Evolutionary conservation across 148 eudicot genomes (phyloP).

Genomic region (Camellia lanceoleosa): DNA sequence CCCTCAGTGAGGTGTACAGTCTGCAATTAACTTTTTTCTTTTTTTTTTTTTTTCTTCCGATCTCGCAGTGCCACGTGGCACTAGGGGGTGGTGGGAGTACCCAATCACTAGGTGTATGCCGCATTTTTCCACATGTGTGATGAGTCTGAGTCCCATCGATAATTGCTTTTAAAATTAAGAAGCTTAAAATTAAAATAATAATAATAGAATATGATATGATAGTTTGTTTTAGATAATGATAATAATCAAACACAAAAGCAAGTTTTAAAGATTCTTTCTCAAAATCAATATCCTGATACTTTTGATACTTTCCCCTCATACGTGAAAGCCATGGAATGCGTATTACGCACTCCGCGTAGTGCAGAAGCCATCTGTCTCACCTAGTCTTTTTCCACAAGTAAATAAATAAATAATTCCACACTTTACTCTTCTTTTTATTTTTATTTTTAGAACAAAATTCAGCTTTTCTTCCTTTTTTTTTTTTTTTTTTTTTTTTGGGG

Average conservation of each 20-base stretch:
- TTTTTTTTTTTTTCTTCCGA: too few species aligned
- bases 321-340: constrained; percentile 27
- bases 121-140: too few species aligned
- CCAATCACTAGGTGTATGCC: too few species aligned
- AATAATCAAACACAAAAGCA: not conserved
- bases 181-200: not conserved
- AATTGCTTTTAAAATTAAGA: too few species aligned
- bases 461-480: too few species aligned
- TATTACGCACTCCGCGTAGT: constrained; percentile 36
- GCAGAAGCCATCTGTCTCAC: constrained; percentile 15
- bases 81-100: too few species aligned
- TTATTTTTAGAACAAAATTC: not conserved
- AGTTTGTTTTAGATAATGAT: not conserved
- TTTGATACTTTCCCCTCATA: constrained; percentile 12
- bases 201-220: not conserved
- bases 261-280: not conserved
- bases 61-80: too few species aligned
- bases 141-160: too few species aligned
- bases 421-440: not conserved
- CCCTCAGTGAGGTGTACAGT: too few species aligned
- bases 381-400: not conserved
- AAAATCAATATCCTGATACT: constrained; percentile 8
- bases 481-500: too few species aligned
- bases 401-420: too few species aligned
- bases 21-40: too few species aligned